phyloP scores from a whole-genome alignment of 768 basidiomycete species.

The Austroboletus festivus region DNA sequence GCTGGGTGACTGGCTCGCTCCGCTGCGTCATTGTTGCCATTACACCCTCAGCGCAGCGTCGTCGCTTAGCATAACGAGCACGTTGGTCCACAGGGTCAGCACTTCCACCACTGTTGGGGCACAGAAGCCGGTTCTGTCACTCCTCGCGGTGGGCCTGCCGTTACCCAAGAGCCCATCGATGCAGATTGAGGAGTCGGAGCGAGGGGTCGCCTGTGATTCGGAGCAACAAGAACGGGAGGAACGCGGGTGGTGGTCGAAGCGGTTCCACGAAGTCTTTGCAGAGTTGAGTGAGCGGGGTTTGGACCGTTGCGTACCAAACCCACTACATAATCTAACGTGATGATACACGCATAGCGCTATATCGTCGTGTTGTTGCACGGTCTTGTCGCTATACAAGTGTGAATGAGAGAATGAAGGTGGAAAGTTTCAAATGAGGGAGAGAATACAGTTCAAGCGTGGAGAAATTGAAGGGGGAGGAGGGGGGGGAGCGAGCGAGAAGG shows the following conservation, averaged over 20 bases:
- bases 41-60: slow-evolving; percentile 45
- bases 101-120: slow-evolving; percentile 29
- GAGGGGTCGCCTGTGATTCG: slow-evolving; percentile 24
- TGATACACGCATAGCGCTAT: too few relatives aligned
- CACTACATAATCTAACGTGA: too few relatives aligned
- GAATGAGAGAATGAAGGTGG: too few relatives aligned
- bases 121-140: slow-evolving; percentile 35
- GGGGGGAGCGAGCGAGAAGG: too few relatives aligned
- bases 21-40: slow-evolving; percentile 51
- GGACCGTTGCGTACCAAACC: too few relatives aligned
- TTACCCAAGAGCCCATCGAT: slow-evolving; percentile 74
- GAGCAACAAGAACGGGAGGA: slow-evolving; percentile 58
- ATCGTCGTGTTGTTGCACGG: too few relatives aligned
- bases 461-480: too few relatives aligned
- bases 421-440: too few relatives aligned
- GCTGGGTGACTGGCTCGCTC: slow-evolving; percentile 41
- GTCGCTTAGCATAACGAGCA: slow-evolving; percentile 24
- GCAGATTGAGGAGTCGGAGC: slow-evolving; percentile 41
- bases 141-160: slow-evolving; percentile 47
- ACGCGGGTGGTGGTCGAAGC: slow-evolving; percentile 69
- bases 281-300: slow-evolving; percentile 44
- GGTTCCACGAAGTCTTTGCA: slow-evolving; percentile 59
- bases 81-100: slow-evolving; percentile 28
- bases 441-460: too few relatives aligned
- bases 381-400: too few relatives aligned